A percentile compares a stretch with the other conserved stretches of the same genome.
phyloP scores from a whole-genome alignment of 2,329 filamentous ascomycete species.

The Monilinia fructigena region DNA sequence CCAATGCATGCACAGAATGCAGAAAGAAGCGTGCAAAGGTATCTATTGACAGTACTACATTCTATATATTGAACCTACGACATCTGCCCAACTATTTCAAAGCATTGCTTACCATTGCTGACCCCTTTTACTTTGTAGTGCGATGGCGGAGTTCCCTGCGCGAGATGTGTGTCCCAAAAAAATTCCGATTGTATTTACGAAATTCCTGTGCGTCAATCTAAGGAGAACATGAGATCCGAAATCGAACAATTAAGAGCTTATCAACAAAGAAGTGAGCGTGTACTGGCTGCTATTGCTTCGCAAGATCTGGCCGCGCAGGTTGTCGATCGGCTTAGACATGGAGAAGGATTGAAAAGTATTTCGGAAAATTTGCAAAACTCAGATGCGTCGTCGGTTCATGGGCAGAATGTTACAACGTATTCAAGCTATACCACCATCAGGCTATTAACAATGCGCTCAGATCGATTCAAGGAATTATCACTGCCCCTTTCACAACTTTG shows the following conservation, averaged over 20 bases:
- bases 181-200: conserved; percentile 60
- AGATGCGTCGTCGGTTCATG: conserved; percentile 35
- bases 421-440: conserved; percentile 42
- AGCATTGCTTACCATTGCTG: not conserved
- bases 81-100: too few relatives aligned
- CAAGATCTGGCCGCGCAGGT: conserved; percentile 47
- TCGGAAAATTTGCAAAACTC: conserved; percentile 52
- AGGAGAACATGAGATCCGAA: conserved; percentile 59
- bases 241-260: conserved; percentile 57
- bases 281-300: conserved; percentile 52
- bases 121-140: conserved; percentile 45
- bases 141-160: conserved; percentile 52
- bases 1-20: conserved; percentile 39
- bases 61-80: not conserved
- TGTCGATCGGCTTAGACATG: conserved; percentile 51
- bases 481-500: conserved; percentile 48
- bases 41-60: conserved; percentile 1
- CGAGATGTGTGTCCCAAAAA: conserved; percentile 54
- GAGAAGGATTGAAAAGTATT: conserved; percentile 55
- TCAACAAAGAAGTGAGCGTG: conserved; percentile 54
- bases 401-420: conserved; percentile 34
- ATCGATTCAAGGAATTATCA: conserved; percentile 45
- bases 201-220: conserved; percentile 61
- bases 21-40: conserved; percentile 40
- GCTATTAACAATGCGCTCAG: conserved; percentile 32